These are phyloP conservation scores for Hypoxylon fuscum DNA, from an alignment of 495 filamentous ascomycete species.

Conservation along the genomic window DNA sequence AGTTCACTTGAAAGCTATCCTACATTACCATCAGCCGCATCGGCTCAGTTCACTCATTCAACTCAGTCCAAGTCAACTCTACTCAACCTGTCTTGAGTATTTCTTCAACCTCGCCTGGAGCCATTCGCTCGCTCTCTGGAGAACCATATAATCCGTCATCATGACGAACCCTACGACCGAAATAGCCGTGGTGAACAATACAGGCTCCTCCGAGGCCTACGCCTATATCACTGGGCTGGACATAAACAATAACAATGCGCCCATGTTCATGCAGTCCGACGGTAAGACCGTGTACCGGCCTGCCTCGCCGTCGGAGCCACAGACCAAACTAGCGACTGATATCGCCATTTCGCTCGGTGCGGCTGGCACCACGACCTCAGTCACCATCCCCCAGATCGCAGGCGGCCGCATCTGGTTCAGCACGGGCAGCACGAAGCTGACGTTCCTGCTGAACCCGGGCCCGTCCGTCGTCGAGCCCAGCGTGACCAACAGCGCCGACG, in stretches of 20 bases:
- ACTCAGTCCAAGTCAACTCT: not conserved
- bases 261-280: constrained; percentile 70
- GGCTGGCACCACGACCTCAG: constrained; percentile 64
- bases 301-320: constrained; percentile 34
- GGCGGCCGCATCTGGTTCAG: constrained; percentile 79
- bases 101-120: not conserved
- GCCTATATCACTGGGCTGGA: constrained; percentile 77
- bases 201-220: constrained; percentile 66
- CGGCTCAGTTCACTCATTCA: not conserved
- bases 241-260: constrained; percentile 65
- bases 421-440: constrained; percentile 61
- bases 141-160: constrained; percentile 2
- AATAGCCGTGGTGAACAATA: constrained; percentile 70
- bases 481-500: constrained; percentile 70
- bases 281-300: constrained; percentile 51
- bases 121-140: not conserved
- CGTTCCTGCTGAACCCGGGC: constrained; percentile 74
- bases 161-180: constrained; percentile 60
- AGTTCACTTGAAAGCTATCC: constrained; percentile 1
- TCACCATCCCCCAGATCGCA: constrained; percentile 72
- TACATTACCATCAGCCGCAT: constrained; percentile 1
- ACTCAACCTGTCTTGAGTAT: too few relatives aligned
- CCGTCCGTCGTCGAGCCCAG: constrained; percentile 76
- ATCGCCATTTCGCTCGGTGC: constrained; percentile 70
- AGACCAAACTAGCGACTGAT: constrained; percentile 57